These are phyloP conservation scores for Sclerotinia glacialis DNA, from an alignment of 2,329 filamentous ascomycete species.

Conservation along the genomic window DNA sequence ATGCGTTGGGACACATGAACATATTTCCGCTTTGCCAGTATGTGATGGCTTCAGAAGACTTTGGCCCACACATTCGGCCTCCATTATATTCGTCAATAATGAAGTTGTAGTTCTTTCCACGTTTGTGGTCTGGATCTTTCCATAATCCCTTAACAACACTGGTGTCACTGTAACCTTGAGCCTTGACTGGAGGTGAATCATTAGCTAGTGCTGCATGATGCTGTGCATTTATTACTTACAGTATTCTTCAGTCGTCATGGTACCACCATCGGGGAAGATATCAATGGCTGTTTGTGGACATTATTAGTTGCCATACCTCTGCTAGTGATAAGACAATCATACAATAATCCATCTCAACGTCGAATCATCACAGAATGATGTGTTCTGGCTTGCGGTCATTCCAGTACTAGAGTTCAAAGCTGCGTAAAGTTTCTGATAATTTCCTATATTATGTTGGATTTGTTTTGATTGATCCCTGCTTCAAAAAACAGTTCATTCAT, in stretches of 20 bases:
- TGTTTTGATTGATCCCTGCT: neutral
- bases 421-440: constrained; percentile 16
- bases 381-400: constrained; percentile 15
- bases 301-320: neutral
- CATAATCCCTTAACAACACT: constrained; percentile 8
- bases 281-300: neutral
- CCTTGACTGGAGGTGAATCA: neutral
- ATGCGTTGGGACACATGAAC: constrained; percentile 14
- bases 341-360: constrained; percentile 17
- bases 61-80: constrained; percentile 9
- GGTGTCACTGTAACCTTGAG: neutral
- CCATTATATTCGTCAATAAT: constrained; percentile 19
- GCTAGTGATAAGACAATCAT: neutral
- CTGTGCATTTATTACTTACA: neutral
- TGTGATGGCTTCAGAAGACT: constrained; percentile 11
- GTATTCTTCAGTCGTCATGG: constrained; percentile 7
- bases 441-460: neutral
- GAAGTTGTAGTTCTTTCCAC: constrained; percentile 7
- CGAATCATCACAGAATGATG: constrained; percentile 18
- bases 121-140: constrained; percentile 17
- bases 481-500: neutral
- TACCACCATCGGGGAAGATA: constrained; percentile 9
- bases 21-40: constrained; percentile 14
- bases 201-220: neutral
- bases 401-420: constrained; percentile 9